These are phyloP conservation scores for Aspergillus sergii DNA, from an alignment of 2,329 filamentous ascomycete genomes.

Conservation along the genomic window DNA sequence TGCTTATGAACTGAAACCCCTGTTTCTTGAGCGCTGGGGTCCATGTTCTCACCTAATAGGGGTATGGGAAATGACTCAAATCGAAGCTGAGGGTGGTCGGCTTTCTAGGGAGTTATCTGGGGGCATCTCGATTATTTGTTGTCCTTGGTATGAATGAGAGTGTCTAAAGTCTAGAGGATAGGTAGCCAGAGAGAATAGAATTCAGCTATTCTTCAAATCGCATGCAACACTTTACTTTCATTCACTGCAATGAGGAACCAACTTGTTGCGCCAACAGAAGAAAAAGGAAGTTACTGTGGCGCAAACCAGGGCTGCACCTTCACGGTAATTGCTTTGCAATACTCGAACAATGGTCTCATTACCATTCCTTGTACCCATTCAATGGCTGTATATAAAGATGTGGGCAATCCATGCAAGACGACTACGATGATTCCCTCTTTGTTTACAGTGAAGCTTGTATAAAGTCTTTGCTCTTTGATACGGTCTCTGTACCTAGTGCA, in stretches of 20 bases:
- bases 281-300: neutral
- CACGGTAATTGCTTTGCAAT: neutral
- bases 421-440: neutral
- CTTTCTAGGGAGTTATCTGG: neutral
- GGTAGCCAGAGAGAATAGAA: neutral
- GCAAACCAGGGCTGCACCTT: neutral
- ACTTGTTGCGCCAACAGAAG: neutral
- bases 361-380: neutral
- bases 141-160: neutral
- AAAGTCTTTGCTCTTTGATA: neutral
- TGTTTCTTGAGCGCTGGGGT: neutral
- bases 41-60: neutral
- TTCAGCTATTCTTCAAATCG: neutral
- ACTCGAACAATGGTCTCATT: neutral
- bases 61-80: neutral
- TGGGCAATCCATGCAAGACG: neutral
- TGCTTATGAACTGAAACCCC: neutral
- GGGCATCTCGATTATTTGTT: neutral
- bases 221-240: neutral
- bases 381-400: neutral
- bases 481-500: neutral
- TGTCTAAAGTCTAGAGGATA: neutral
- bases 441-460: neutral
- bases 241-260: neutral
- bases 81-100: neutral